Percentiles rank a stretch among this genome's conserved stretches.
Conservation (phyloP, 352 stramenopile species). For the Phytopythium oedochilum region DNA sequence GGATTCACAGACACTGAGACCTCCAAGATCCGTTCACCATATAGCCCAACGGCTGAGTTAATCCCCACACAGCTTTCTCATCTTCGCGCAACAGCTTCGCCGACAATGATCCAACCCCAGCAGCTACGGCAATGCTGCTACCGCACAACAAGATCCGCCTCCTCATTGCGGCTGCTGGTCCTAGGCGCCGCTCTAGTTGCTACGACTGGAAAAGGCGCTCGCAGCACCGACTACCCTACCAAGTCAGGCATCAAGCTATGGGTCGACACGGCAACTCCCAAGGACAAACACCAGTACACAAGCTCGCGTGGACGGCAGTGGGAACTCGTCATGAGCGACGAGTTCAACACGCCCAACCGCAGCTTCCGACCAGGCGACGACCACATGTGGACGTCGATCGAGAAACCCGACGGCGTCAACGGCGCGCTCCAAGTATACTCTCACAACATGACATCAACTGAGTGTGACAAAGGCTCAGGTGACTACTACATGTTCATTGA, state of each 20-base stretch:
- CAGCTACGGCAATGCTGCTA: background rate
- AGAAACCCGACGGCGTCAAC: slow-evolving; percentile 64
- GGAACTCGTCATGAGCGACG: slow-evolving; percentile 66
- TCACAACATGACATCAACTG: slow-evolving; percentile 58
- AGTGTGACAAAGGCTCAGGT: slow-evolving; percentile 31
- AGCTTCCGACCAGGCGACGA: slow-evolving; percentile 86
- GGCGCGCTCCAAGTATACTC: slow-evolving; percentile 91
- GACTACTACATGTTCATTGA: slow-evolving; percentile 43
- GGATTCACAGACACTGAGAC: no score
- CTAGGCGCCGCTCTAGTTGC: background rate
- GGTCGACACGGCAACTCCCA: slow-evolving; percentile 34
- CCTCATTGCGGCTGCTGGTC: background rate
- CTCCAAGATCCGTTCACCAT: background rate
- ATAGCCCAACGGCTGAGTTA: background rate
- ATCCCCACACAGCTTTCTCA: background rate
- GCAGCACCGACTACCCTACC: no score
- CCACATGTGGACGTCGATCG: slow-evolving; percentile 85
- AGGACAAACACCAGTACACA: slow-evolving; percentile 17
- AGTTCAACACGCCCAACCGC: slow-evolving; percentile 50
- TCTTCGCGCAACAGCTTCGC: background rate
- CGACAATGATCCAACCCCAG: background rate
- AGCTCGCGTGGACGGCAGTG: slow-evolving; percentile 43
- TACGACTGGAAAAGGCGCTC: no score
- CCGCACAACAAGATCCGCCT: no score
- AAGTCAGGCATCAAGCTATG: slow-evolving; percentile 29